Conservation (phyloP, 2,329 filamentous ascomycete genomes). For the Pyrenochaeta sp. region DNA sequence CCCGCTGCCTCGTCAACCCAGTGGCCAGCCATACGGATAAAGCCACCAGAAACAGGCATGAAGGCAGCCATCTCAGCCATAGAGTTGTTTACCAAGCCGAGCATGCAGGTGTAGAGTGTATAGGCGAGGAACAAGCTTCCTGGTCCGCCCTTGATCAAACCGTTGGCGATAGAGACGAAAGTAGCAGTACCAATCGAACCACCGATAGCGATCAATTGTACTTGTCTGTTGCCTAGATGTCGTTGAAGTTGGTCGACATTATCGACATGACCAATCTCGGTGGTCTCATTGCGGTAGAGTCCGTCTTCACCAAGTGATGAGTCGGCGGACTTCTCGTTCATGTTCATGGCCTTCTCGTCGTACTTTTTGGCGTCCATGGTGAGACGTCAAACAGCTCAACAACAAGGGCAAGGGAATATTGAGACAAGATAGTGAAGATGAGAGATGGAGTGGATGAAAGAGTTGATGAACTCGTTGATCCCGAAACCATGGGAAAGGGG, state of each 20-base stretch:
- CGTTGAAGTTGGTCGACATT: slow-evolving; percentile 37
- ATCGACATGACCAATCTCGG: slow-evolving; percentile 14
- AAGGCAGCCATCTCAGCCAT: slow-evolving; percentile 68
- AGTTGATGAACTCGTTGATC: slow-evolving; percentile 10
- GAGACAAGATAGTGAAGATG: background rate
- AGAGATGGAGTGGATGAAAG: background rate
- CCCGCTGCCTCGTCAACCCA: slow-evolving; percentile 70
- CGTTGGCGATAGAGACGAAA: slow-evolving; percentile 66
- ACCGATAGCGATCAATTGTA: slow-evolving; percentile 44
- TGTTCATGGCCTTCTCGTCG: slow-evolving; percentile 14
- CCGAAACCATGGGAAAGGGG: slow-evolving; percentile 4
- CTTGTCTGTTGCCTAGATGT: slow-evolving; percentile 54
- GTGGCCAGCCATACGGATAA: slow-evolving; percentile 67
- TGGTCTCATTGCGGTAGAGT: slow-evolving; percentile 15
- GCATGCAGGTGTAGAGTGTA: slow-evolving; percentile 59
- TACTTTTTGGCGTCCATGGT: slow-evolving; percentile 14
- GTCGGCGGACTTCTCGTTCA: slow-evolving; percentile 15
- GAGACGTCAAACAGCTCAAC: background rate
- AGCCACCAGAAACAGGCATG: slow-evolving; percentile 67
- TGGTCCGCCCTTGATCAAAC: slow-evolving; percentile 56
- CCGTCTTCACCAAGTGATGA: slow-evolving; percentile 10
- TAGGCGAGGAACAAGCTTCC: slow-evolving; percentile 65
- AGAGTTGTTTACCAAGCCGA: slow-evolving; percentile 68
- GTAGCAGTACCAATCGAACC: slow-evolving; percentile 50
- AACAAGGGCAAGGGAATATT: background rate